Percentiles rank a stretch among this genome's conserved stretches.
Conservation (phyloP, 352 stramenopile species). For the Achlya hypogyna region DNA sequence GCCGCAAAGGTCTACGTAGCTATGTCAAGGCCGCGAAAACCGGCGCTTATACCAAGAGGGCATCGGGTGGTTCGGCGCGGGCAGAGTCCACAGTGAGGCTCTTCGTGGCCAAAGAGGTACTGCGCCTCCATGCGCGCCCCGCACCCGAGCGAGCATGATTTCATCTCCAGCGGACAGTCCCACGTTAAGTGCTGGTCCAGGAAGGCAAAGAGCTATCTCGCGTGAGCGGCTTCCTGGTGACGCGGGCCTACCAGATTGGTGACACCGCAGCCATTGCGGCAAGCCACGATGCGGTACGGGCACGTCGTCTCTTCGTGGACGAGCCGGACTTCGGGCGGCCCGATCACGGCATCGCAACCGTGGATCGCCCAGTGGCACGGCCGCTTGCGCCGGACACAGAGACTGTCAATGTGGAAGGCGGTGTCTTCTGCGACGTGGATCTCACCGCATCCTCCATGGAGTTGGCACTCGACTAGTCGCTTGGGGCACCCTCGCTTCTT, state of each 20-base stretch:
- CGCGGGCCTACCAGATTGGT: conserved; percentile 19
- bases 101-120: conserved; percentile 34
- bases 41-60: conserved; percentile 29
- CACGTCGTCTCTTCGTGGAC: conserved; percentile 57
- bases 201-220: conserved; percentile 29
- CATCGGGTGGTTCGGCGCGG: conserved; percentile 30
- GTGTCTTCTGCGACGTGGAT: conserved; percentile 44
- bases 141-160: conserved; percentile 32
- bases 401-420: conserved; percentile 39
- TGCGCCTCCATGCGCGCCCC: conserved; percentile 17
- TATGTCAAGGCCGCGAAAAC: background rate
- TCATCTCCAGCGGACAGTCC: conserved; percentile 48
- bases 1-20: conserved; percentile 34
- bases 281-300: conserved; percentile 37
- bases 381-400: conserved; percentile 39
- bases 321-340: conserved; percentile 28
- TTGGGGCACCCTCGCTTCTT: conserved; percentile 40
- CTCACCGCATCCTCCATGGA: conserved; percentile 33
- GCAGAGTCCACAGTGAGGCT: conserved; percentile 43
- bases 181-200: conserved; percentile 47
- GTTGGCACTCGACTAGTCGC: conserved; percentile 34
- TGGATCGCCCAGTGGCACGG: conserved; percentile 43
- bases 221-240: background rate
- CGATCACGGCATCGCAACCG: conserved; percentile 37
- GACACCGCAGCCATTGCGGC: conserved; percentile 39